These are phyloP conservation scores for Cymbopogon flexuosus DNA, from an alignment of 202 grass and related monocot species.

Conservation along the genomic window DNA sequence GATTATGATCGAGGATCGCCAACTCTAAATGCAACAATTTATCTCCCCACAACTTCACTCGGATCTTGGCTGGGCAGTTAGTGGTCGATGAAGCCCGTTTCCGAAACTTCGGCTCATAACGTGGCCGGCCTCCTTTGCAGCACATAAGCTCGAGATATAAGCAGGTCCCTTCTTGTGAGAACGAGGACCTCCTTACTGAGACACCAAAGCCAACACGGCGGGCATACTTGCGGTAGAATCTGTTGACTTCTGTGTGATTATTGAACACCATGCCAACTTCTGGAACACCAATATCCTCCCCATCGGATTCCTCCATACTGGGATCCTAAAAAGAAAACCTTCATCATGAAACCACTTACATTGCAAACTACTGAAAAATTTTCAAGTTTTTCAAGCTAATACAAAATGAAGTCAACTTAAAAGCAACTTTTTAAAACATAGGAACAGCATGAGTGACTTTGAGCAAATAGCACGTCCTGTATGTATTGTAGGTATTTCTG, in stretches of 20 bases:
- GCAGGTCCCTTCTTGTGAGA: conserved; percentile 74
- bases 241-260: conserved; percentile 60
- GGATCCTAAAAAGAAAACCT: conserved; percentile 41
- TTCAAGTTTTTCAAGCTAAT: not conserved
- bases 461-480: not conserved
- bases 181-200: conserved; percentile 86
- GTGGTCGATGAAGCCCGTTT: conserved; percentile 86
- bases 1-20: conserved; percentile 82
- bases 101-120: conserved; percentile 81
- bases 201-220: conserved; percentile 86
- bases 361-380: conserved; percentile 1
- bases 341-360: conserved; percentile 6
- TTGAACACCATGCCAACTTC: conserved; percentile 97
- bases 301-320: conserved; percentile 44
- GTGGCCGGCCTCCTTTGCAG: conserved; percentile 80
- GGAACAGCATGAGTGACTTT: conserved; percentile 1
- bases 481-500: not conserved
- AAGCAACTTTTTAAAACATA: not conserved
- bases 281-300: conserved; percentile 55
- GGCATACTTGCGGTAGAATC: conserved; percentile 79
- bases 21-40: conserved; percentile 81
- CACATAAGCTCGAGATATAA: conserved; percentile 96
- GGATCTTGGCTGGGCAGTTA: conserved; percentile 81
- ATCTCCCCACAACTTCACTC: conserved; percentile 91
- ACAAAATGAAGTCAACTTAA: not conserved